A percentile compares a stretch with the other conserved stretches of the same genome.
Conservation (phyloP, 1,139 yeast genomes). For the Blastobotrys arbuscula region DNA sequence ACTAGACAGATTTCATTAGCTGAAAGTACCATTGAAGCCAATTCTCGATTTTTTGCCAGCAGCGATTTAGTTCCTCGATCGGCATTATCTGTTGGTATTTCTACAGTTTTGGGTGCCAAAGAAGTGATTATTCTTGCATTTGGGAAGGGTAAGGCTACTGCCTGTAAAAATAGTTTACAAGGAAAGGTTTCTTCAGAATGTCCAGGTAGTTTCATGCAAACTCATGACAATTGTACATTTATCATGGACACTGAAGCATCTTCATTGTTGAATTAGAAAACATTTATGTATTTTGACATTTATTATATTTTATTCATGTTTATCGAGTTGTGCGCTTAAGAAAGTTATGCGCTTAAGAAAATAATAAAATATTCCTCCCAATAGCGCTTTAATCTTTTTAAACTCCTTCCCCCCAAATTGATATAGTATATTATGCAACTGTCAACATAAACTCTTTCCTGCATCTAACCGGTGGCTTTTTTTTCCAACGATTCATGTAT, state of each 20-base stretch:
- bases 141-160: slow-evolving; percentile 28
- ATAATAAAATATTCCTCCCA: no score
- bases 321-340: no score
- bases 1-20: slow-evolving; percentile 51
- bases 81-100: slow-evolving; percentile 56
- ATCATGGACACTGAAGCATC: slow-evolving; percentile 25
- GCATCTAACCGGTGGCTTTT: no score
- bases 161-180: slow-evolving; percentile 24
- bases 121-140: slow-evolving; percentile 41
- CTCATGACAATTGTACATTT: slow-evolving; percentile 23
- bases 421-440: no score
- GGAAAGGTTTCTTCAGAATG: slow-evolving; percentile 25
- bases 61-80: slow-evolving; percentile 45
- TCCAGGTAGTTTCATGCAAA: slow-evolving; percentile 28
- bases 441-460: no score
- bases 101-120: slow-evolving; percentile 56
- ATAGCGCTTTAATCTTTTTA: no score
- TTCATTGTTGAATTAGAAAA: slow-evolving; percentile 8
- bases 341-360: no score
- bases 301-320: no score
- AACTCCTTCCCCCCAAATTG: no score
- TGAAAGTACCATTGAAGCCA: slow-evolving; percentile 50
- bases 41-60: slow-evolving; percentile 50
- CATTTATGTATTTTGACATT: no score
- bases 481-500: no score